These are phyloP conservation scores for Eucalyptus camaldulensis DNA, from an alignment of 345 rosid species.

Conservation along the genomic window DNA sequence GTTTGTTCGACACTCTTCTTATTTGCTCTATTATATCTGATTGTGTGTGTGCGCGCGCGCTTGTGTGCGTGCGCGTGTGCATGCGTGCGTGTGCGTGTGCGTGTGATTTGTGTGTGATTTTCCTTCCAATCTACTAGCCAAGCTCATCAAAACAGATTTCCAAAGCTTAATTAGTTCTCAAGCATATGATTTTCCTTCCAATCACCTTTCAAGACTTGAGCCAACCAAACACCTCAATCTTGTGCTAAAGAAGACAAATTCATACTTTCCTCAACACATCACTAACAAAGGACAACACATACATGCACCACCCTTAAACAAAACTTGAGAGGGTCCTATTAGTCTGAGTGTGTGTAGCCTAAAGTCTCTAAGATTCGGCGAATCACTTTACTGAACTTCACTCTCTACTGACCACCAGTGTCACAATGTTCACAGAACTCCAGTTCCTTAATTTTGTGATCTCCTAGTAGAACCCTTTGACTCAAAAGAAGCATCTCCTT, in stretches of 20 bases:
- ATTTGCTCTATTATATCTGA: too few species aligned
- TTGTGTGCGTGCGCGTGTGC: fast-evolving
- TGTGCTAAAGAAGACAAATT: not conserved
- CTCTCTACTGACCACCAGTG: not conserved
- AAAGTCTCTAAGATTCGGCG: fast-evolving
- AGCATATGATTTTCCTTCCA: too few species aligned
- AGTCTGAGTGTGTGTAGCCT: not conserved
- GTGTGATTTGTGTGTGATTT: too few species aligned
- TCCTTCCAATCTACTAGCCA: too few species aligned
- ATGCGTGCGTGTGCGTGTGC: fast-evolving
- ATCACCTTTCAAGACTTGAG: too few species aligned
- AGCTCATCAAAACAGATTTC: too few species aligned
- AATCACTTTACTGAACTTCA: not conserved
- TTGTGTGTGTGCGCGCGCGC: too few species aligned
- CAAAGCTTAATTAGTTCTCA: too few species aligned
- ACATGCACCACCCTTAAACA: not conserved
- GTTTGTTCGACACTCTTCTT: too few species aligned
- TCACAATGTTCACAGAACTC: not conserved
- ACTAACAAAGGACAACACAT: not conserved
- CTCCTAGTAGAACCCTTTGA: not conserved
- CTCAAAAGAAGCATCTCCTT: not conserved
- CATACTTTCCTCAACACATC: not conserved
- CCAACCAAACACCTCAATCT: not conserved
- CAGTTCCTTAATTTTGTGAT: not conserved
- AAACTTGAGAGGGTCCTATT: not conserved